Evolutionary conservation across 2,329 filamentous ascomycete species (phyloP).

Genomic region (Hymenoscyphus occultus): DNA sequence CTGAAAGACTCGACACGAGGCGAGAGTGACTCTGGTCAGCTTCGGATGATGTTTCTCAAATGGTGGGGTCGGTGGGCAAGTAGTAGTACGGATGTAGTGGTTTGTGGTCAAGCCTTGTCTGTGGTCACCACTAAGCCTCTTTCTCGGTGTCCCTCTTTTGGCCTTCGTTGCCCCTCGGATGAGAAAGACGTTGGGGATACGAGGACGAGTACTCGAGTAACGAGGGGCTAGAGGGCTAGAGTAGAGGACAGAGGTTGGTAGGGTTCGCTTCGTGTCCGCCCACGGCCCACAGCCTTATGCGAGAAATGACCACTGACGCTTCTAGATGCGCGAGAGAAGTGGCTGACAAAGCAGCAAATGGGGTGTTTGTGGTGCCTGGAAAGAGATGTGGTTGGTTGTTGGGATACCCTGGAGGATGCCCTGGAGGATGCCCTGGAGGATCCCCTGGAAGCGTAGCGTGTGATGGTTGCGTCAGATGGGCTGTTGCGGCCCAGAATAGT

Average conservation of each 20-base stretch:
- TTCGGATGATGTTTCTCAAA: conserved; percentile 8
- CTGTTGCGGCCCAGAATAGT: neutral
- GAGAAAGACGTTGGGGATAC: neutral
- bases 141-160: conserved; percentile 5
- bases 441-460: neutral
- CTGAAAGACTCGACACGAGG: neutral
- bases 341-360: conserved; percentile 6
- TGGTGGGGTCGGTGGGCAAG: conserved; percentile 7
- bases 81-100: neutral
- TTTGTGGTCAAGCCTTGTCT: neutral
- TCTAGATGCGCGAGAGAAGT: neutral
- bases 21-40: conserved; percentile 6
- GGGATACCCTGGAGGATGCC: neutral
- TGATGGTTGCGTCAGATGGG: conserved; percentile 4
- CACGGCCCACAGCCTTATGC: conserved; percentile 4
- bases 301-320: neutral
- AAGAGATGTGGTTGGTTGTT: neutral
- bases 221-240: neutral
- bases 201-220: too few relatives aligned
- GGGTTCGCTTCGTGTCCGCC: neutral
- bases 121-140: neutral
- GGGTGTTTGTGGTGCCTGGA: conserved; percentile 1
- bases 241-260: neutral
- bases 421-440: neutral
- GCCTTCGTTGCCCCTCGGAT: neutral